Conservation (phyloP, 352 stramenopile genomes). For the Pythium scleroteichum region DNA sequence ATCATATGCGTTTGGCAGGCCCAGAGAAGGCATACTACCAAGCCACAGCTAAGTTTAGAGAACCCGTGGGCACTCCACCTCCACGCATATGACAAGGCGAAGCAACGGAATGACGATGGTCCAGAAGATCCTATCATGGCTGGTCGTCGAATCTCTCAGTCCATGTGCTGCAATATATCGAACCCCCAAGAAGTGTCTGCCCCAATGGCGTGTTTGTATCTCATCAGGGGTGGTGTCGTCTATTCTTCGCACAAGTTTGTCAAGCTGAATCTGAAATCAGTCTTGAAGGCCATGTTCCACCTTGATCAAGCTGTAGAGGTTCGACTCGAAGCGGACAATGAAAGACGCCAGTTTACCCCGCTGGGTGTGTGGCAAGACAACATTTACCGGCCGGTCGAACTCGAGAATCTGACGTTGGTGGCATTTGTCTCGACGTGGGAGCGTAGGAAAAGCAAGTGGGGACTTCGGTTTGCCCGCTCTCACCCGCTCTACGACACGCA, state of each 20-base stretch:
- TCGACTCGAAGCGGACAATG: neutral
- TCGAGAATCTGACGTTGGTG: conserved; percentile 3
- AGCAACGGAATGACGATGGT: neutral
- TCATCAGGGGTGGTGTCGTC: neutral
- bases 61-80: conserved; percentile 6
- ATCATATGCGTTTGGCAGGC: no score
- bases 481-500: neutral
- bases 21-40: conserved; percentile 17
- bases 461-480: neutral
- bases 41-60: conserved; percentile 2
- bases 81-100: conserved; percentile 12
- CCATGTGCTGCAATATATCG: conserved; percentile 8
- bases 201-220: conserved; percentile 3
- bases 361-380: conserved; percentile 2
- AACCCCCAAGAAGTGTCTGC: conserved; percentile 14
- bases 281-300: neutral
- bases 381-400: neutral
- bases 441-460: neutral
- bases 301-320: conserved; percentile 9
- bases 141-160: neutral
- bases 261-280: neutral
- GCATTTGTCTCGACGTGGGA: conserved; percentile 3
- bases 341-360: neutral
- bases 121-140: neutral
- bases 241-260: conserved; percentile 13